A percentile compares a stretch with the other conserved stretches of the same genome.
Conservation (phyloP, 2,329 filamentous ascomycete genomes). For the Nakataea oryzae region DNA sequence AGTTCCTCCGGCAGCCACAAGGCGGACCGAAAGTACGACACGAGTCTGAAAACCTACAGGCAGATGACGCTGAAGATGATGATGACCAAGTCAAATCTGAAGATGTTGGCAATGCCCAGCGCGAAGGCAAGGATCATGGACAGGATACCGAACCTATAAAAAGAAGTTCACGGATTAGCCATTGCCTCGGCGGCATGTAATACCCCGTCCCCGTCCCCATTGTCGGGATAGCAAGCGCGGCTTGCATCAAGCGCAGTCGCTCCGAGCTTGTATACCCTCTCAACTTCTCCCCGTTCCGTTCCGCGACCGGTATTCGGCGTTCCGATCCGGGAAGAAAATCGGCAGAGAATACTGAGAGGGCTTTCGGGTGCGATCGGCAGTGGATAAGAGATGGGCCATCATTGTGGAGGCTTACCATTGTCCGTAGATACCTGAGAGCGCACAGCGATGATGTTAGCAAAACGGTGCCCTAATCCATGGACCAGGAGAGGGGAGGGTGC, state of each 20-base stretch:
- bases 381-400: not conserved
- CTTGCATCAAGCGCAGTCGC: not conserved
- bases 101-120: constrained; percentile 58
- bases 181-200: not conserved
- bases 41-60: constrained; percentile 31
- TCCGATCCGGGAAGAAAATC: not conserved
- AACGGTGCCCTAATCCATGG: not conserved
- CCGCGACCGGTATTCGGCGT: not conserved
- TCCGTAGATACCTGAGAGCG: constrained; percentile 57
- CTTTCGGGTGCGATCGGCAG: not conserved
- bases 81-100: constrained; percentile 37
- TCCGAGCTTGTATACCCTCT: not conserved
- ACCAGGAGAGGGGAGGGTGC: constrained; percentile 2
- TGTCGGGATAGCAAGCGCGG: not conserved
- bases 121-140: constrained; percentile 64
- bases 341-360: not conserved
- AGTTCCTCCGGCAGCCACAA: not conserved
- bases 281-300: not conserved
- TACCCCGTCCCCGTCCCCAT: not conserved
- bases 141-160: constrained; percentile 53
- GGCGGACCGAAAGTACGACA: not conserved
- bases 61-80: constrained; percentile 43
- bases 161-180: constrained; percentile 10
- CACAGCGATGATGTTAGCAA: constrained; percentile 20
- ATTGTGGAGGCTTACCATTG: constrained; percentile 51